These are phyloP conservation scores for Erythrophleum ivorense DNA, from an alignment of 331 rosid genomes.

Conservation along the genomic window DNA sequence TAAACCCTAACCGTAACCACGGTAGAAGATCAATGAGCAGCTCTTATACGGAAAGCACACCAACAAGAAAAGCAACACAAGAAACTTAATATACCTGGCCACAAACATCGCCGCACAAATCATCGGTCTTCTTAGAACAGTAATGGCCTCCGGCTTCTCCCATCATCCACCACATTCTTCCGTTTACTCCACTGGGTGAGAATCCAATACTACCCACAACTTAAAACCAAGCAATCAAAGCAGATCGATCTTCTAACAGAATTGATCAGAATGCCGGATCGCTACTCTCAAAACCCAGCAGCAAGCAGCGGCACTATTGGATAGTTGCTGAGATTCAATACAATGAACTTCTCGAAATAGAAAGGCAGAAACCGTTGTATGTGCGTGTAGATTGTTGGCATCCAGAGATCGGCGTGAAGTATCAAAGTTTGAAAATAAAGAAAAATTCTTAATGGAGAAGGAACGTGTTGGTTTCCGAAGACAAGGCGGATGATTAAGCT, in stretches of 20 bases:
- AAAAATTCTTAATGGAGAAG: not conserved
- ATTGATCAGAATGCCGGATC: not conserved
- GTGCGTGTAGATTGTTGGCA: not conserved
- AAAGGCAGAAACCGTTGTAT: not conserved
- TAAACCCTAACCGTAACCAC: not conserved
- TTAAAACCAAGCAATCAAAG: not conserved
- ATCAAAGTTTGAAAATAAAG: not conserved
- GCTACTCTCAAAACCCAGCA: not conserved
- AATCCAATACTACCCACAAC: not conserved
- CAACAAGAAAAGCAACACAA: not conserved
- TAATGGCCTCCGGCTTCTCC: constrained; percentile 83
- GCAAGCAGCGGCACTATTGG: not conserved
- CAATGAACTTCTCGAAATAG: not conserved
- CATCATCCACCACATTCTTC: constrained; percentile 93
- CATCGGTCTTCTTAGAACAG: constrained; percentile 87
- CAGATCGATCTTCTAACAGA: constrained; percentile 12
- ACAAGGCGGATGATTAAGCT: not conserved
- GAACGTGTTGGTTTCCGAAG: not conserved
- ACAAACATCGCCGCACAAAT: constrained; percentile 90
- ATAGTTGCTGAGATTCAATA: not conserved
- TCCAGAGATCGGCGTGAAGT: not conserved
- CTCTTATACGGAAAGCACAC: not conserved
- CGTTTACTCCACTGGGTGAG: not conserved
- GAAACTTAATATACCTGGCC: constrained; percentile 69
- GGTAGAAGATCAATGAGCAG: not conserved